These are phyloP conservation scores for Pontederia paniculata DNA, from an alignment of 176 grass and related monocot species.

Conservation along the genomic window DNA sequence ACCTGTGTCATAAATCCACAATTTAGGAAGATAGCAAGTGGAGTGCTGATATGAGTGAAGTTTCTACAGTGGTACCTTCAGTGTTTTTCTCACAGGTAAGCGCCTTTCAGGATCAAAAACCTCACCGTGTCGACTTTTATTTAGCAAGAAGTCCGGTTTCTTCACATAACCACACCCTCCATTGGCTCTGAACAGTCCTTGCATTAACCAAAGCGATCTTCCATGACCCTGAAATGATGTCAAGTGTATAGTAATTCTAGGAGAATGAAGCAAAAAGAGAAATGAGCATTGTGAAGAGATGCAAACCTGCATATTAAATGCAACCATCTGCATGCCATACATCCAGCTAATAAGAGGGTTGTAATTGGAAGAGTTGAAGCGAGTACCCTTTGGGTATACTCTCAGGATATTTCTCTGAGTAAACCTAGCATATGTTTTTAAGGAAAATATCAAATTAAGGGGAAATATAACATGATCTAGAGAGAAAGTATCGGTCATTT, in stretches of 20 bases:
- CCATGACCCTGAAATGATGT: conserved; percentile 49
- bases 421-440: conserved; percentile 46
- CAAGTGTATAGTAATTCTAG: neutral
- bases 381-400: conserved; percentile 79
- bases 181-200: conserved; percentile 91
- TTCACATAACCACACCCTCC: conserved; percentile 80
- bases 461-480: too few species aligned
- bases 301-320: conserved; percentile 89
- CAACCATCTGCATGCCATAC: conserved; percentile 95
- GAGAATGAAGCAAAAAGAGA: neutral
- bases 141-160: conserved; percentile 77
- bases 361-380: conserved; percentile 84
- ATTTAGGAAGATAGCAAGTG: neutral
- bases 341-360: conserved; percentile 72
- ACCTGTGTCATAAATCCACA: conserved; percentile 34
- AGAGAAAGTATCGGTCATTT: too few species aligned
- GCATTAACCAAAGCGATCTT: conserved; percentile 68
- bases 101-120: conserved; percentile 56
- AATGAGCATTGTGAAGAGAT: neutral
- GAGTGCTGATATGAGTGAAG: neutral
- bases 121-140: conserved; percentile 34
- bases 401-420: conserved; percentile 80
- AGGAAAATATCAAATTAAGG: too few species aligned
- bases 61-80: conserved; percentile 43
- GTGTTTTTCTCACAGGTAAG: conserved; percentile 58